Conservation (phyloP, 192 early-diverging fungal species). For the Backusella tarrabulga region DNA sequence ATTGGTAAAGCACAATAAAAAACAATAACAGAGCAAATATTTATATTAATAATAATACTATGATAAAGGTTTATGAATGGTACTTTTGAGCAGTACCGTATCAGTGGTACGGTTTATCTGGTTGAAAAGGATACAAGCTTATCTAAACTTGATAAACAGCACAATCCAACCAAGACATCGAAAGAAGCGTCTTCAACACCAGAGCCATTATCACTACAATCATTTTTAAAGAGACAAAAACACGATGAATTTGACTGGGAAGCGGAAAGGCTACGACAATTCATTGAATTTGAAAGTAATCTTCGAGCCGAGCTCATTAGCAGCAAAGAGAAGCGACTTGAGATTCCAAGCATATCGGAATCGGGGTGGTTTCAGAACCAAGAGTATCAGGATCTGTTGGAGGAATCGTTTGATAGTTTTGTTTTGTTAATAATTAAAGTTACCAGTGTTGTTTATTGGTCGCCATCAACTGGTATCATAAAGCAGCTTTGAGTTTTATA, state of each 20-base stretch:
- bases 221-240: conserved; percentile 7
- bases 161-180: not conserved
- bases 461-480: not conserved
- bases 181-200: not conserved
- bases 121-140: not conserved
- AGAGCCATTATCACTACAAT: not conserved
- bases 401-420: conserved; percentile 36
- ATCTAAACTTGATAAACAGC: not conserved
- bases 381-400: conserved; percentile 13
- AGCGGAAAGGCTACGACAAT: conserved; percentile 32
- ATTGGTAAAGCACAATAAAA: conserved; percentile 22
- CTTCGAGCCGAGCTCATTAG: conserved; percentile 24
- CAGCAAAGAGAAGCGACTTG: not conserved
- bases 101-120: conserved; percentile 25
- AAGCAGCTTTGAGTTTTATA: not conserved
- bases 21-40: not conserved
- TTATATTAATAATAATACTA: not conserved
- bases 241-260: conserved; percentile 28
- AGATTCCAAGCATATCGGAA: conserved; percentile 14
- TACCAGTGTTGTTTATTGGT: conserved; percentile 30
- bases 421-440: conserved; percentile 35
- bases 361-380: conserved; percentile 12
- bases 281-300: conserved; percentile 17
- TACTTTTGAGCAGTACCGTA: conserved; percentile 40
- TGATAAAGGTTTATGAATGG: conserved; percentile 29